Evolutionary conservation across 2,329 filamentous ascomycete genomes (phyloP), one percentile per base, ranked within the genome.

Genomic region (Calonectria multiphialidica): DNA sequence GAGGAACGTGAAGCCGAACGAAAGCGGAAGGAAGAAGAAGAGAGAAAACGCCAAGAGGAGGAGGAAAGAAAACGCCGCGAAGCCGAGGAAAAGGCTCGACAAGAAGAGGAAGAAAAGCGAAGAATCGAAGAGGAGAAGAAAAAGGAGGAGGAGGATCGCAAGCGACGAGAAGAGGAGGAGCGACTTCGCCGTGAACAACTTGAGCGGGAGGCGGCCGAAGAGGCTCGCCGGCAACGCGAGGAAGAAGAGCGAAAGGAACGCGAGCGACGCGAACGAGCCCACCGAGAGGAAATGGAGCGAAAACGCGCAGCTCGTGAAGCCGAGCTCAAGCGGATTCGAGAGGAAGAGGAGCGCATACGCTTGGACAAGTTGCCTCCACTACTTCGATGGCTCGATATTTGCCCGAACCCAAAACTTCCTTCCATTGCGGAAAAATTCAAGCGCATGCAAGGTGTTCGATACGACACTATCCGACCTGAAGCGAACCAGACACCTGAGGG

Each of bases 381-480:
- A 40, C 81, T 93, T 53, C 88, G 88, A 59, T 93, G 91, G 91
- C 86, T 93, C 28, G 88, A 91, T 66, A 82, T 81, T 23, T 87
- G 85, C 59, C 78, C 85, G 7, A 87, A 91, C 71, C 88, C 90
- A 16, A 90, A 88, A 79, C 83, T 83, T 7, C 79, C 85, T 7
- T 83, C 85, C 23, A 79, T 90, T 61, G 90, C 90, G 5, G 84
- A 87, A 64, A 87, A 88, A 50, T 92, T 93, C 79, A 85, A 85
- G 73, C 84, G 83, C 57, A 88, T 92, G 73, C 87, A 90, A 75
- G 91, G 91, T 18, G 89, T 91, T 59, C 89, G 91, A 25, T 92
- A 90, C 78, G 91, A 93, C 80, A 92, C 90, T 5, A 91, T 93
- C 69, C 86, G 86, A 16, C 86, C 87, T 4, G 86, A 86, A 35